Base-by-base conservation (phyloP, 495 filamentous ascomycete genomes). In the Aspergillus wentii region DNA sequence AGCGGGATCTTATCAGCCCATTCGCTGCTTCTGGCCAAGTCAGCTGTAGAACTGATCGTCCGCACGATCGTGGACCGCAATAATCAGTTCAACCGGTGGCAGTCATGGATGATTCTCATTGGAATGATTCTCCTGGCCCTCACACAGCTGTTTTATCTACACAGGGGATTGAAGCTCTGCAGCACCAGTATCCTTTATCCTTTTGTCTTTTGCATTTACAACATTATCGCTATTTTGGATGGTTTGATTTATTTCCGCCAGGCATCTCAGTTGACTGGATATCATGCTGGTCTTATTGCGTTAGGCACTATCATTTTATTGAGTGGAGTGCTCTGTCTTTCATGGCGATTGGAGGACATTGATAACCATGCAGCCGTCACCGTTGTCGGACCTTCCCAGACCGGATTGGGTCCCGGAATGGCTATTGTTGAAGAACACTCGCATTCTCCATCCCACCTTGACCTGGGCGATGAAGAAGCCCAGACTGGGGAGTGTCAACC, bases 191-290 rank as follows among this genome's bases (percentile, higher is more conserved):
- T 99, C 34, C 76, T 99, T 48, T 99, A 99, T 66, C 92, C 92
- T 5, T 84, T 97, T 51, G 88, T 96, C 23, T 99, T 99, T 65
- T 99, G 92, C 77, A 82, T 96, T 45, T 99, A 97, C 71, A 99
- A 99, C 72, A 95, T 99, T 49, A 91, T 95, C 46, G 94, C 92
- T 41, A 99, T 97, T 47, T 68, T 97, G 43, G 94, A 99, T 64
- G 92, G 92, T 13, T 71, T 99, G 36, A 92, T 99, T 36, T 99
- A 99, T 61, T 99, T 97, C 69, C 76, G 78, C 32, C 94, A 99
- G 63, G 82, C 83, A 19, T 81, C 84, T 21, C 76, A 86, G 36
- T 76, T 99, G 28, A 71, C 78, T 13, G 67, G 78, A 1, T 65
- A 91, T 13, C 83, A 86, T 46, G 91, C 86, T 9, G 77, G 80